Evolutionary conservation across 768 basidiomycete species (phyloP), one percentile per base, ranked within the genome.

Genomic region (Russula sp.): DNA sequence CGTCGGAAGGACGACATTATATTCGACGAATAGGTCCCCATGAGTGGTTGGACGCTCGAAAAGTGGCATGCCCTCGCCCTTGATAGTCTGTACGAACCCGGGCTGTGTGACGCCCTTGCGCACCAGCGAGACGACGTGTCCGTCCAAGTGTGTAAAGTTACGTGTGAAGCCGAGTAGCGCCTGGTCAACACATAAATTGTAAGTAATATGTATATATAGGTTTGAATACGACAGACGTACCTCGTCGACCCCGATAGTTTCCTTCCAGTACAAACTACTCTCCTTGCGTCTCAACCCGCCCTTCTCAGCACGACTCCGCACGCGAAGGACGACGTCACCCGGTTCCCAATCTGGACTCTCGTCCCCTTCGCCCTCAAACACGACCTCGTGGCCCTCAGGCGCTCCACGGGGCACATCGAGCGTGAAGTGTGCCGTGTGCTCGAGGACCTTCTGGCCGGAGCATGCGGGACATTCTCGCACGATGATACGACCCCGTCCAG

Each of bases 311-410:
- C 82, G 82, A 71, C 88, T 94, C 68, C 89, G 79, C 18, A 98
- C 87, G 57, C 94, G 80, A 53, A 98, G 79, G 42, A 98, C 80
- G 55, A 99, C 84, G 76, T 99, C 95, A 9, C 97, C 97, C 7
- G 97, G 79, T 71, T 96, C 94, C 90, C 90, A 97, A 69, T 98
- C 97, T 3, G 93, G 92, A 61, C 81, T 90, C 77, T 99, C 95
- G 73, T 98, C 97, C 51, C 91, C 90, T 73, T 98, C 95, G n/a
- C 93, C 94, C 70, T 97, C 92, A 64, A 94, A 98, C 1, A 95
- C 82, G 42, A 95, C 84, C 74, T 99, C 92, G 71, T 91, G 87
- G 1, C 91, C 94, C 72, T 99, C 97, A 0, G 95, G 92, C 79
- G 92, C 90, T 20, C 97, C 97, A 5, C 85, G 83, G 14, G 85